Evolutionary conservation across 768 basidiomycete species (phyloP), one percentile per base, ranked within the genome.

Genomic region (Xerocomellus dryophilus): DNA sequence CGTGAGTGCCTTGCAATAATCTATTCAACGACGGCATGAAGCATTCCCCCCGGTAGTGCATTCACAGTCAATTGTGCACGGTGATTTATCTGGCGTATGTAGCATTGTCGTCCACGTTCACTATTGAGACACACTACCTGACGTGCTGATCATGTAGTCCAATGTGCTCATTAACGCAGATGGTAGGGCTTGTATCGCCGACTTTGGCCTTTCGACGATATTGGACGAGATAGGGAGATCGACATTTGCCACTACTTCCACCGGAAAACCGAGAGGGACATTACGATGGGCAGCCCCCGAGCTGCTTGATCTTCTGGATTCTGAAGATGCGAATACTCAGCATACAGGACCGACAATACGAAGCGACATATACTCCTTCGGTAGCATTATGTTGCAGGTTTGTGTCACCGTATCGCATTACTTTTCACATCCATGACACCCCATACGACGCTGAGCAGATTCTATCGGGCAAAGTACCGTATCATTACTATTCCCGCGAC

Each of bases 241-340:
- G 5, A 54, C 27, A 42, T 36, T n/a, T 29, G 27, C n/a, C 14
- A 34, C 39, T 11, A 29, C 41, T 14, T 35, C 48, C 6, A 34
- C 39, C 6, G 40, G 46, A 48, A 53, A 48, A 25, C 23, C 41
- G 14, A 35, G 34, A 43, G 53, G 53, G 11, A 54, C 41, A 23
- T 61, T 77, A 25, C 72, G 78, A 0, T 78, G 76, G 76, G 73
- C 77, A 12, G 77, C 78, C 47, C 65, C 75, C 0, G 61, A 71
- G 20, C 55, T 78, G 5, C 76, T 76, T 54, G 66, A 55, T 20
- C 32, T 61, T 32, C 21, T 49, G 8, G 58, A 54, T 3, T 21
- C 63, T 7, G 63, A 66, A 6, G 42, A 60, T 12, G 8, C 27
- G 6, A 40, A 32, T 2, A 15, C 44, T 46, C 53, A 7, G 12